These are phyloP conservation scores for Cyclaneusma minus DNA, from an alignment of 2,329 filamentous ascomycete genomes.

Conservation along the genomic window DNA sequence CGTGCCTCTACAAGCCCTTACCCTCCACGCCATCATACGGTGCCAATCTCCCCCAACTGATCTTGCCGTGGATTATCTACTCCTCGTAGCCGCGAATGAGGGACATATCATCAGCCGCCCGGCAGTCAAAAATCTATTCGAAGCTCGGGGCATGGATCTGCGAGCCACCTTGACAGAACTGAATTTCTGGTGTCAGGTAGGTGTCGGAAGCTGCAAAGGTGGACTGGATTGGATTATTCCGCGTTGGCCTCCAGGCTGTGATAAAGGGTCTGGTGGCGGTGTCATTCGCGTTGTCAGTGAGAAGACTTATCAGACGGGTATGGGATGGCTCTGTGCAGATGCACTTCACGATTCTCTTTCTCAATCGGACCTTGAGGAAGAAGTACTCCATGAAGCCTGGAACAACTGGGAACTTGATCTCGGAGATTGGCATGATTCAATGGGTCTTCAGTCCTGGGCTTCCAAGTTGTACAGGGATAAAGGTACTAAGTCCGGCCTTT, in stretches of 20 bases:
- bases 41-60: slow-evolving; percentile 51
- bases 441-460: slow-evolving; percentile 25
- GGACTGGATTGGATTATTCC: slow-evolving; percentile 84
- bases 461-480: slow-evolving; percentile 9
- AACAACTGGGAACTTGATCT: slow-evolving; percentile 52
- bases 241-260: slow-evolving; percentile 57
- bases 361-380: slow-evolving; percentile 35
- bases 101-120: slow-evolving; percentile 62
- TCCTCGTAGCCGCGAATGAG: slow-evolving; percentile 74
- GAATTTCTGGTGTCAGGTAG: slow-evolving; percentile 95
- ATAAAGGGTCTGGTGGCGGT: slow-evolving; percentile 51
- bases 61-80: slow-evolving; percentile 62
- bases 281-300: slow-evolving; percentile 66
- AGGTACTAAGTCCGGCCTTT: slow-evolving; percentile 1
- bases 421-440: slow-evolving; percentile 35
- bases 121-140: slow-evolving; percentile 55
- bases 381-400: slow-evolving; percentile 49
- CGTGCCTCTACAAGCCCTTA: slow-evolving; percentile 60
- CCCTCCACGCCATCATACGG: slow-evolving; percentile 72
- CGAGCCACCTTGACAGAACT: slow-evolving; percentile 71
- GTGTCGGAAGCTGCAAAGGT: slow-evolving; percentile 73
- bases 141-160: slow-evolving; percentile 54
- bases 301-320: slow-evolving; percentile 59
- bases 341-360: slow-evolving; percentile 23
- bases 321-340: slow-evolving; percentile 63